These are phyloP conservation scores for Selenicereus undatus DNA, from an alignment of 148 eudicot genomes.

Conservation along the genomic window DNA sequence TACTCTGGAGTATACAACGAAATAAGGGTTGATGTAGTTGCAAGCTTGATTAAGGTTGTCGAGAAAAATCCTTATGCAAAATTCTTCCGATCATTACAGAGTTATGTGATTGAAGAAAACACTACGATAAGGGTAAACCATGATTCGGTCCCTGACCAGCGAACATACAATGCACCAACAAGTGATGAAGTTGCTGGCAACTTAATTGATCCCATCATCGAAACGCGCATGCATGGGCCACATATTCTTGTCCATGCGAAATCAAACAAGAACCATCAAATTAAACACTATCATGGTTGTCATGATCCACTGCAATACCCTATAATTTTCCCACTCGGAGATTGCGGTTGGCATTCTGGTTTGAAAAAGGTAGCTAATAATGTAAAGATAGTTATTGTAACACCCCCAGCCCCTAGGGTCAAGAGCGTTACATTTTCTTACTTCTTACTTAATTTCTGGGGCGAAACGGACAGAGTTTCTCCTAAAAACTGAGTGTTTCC, in stretches of 20 bases:
- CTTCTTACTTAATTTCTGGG: no score
- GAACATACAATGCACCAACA: not conserved
- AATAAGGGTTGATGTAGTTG: not conserved
- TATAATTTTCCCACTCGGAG: not conserved
- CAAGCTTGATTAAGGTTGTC: not conserved
- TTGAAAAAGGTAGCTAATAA: not conserved
- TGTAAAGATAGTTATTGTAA: no score
- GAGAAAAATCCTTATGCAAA: not conserved
- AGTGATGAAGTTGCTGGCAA: not conserved
- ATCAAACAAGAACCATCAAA: not conserved
- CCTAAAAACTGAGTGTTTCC: no score
- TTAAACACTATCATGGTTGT: not conserved
- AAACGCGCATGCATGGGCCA: not conserved
- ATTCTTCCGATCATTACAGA: not conserved
- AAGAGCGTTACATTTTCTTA: no score
- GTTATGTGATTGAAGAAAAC: not conserved
- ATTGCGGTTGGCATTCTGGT: not conserved
- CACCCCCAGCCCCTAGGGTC: no score
- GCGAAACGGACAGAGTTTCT: no score
- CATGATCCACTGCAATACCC: not conserved
- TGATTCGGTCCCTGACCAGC: not conserved
- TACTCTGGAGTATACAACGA: not conserved
- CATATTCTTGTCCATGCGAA: not conserved
- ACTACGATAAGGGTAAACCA: not conserved
- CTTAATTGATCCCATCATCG: not conserved